Percentiles rank a stretch among this genome's conserved stretches.
Conservation (phyloP, 2,329 filamentous ascomycete genomes). For the Aspergillus sojae region DNA sequence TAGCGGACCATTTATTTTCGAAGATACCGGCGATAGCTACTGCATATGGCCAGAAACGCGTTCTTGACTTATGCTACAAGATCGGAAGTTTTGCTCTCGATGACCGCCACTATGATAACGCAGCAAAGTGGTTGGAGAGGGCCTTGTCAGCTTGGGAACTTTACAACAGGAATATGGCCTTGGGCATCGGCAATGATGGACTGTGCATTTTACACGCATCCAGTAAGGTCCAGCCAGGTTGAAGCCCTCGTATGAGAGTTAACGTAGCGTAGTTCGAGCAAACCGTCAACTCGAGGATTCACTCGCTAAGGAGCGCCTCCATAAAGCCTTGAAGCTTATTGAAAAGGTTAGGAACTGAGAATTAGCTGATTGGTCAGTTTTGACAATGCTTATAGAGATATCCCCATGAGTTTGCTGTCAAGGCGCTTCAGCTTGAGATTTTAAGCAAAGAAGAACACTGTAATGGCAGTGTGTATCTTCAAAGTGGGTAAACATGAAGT, state of each 20-base stretch:
- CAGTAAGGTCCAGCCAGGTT: constrained; percentile 42
- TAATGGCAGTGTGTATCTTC: constrained; percentile 44
- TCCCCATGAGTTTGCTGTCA: constrained; percentile 65
- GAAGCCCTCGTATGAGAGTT: not conserved
- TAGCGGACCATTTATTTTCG: constrained; percentile 76
- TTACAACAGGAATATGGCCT: constrained; percentile 53
- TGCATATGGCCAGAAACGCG: constrained; percentile 51
- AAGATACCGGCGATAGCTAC: constrained; percentile 53
- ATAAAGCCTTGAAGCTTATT: constrained; percentile 61
- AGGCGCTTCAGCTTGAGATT: constrained; percentile 70
- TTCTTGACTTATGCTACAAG: constrained; percentile 70
- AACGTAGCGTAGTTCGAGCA: constrained; percentile 30
- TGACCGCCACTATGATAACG: constrained; percentile 57
- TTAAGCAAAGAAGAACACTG: constrained; percentile 46
- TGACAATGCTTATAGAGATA: constrained; percentile 49
- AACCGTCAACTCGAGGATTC: constrained; percentile 39
- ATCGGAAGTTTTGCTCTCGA: constrained; percentile 66
- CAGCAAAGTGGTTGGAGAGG: constrained; percentile 73
- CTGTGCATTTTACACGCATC: constrained; percentile 67
- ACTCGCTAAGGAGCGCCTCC: constrained; percentile 55
- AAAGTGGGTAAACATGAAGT: constrained; percentile 33
- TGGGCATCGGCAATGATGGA: constrained; percentile 64
- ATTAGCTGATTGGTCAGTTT: not conserved
- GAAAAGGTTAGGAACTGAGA: constrained; percentile 41
- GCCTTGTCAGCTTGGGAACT: constrained; percentile 61